Base-by-base conservation (phyloP, 1,284 basidiomycete species). In the Cutaneotrichosporon curvatum region DNA sequence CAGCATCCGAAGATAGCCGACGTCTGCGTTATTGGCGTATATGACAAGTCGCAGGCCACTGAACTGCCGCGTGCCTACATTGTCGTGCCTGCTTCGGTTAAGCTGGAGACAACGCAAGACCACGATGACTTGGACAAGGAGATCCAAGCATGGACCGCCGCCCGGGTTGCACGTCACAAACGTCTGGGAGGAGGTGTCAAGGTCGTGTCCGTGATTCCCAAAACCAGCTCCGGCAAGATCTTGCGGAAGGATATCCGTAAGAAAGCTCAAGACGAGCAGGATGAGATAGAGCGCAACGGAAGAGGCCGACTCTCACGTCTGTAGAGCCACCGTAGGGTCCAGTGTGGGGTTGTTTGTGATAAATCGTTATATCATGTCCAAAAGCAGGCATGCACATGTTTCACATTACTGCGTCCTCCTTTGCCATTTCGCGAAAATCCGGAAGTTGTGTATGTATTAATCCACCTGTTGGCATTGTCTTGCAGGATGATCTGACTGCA, bases 1-100 rank as follows among this genome's bases (percentile, higher is more conserved):
- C 77, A 77, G 4, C 83, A 89, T 57, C 80, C 82, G 0, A 78
- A 82, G 2, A 75, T 87, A 22, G 79, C 77, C 4, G 85, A 87
- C 56, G 75, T 76, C 0, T 84, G 80, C 11, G 84, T 87, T 3
- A 79, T 87, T 45, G 83, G 84, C 3, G 71, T 87, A 1, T 73
- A 81, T 4, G 77, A 76, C 50, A 70, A 72, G 2, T 74, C 74
- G 40, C 77, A 85, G 58, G 83, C 80, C 2, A 87, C 85, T 4
- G 86, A 90, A 61, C 74, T 88, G 10, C 87, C 86, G 12, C 78
- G 82, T 35, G 51, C 47, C 7, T 53, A 41, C 41, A 40, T 53
- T 19, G 39, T 47, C 12, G 37, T 39, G 15, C 4, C 8, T 12
- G 43, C 31, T 3, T 18, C 9, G 9, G 35, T 36, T 12, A n/a